phyloP scores from a whole-genome alignment of 1,284 basidiomycete species.

The Trichosporon asahii region DNA sequence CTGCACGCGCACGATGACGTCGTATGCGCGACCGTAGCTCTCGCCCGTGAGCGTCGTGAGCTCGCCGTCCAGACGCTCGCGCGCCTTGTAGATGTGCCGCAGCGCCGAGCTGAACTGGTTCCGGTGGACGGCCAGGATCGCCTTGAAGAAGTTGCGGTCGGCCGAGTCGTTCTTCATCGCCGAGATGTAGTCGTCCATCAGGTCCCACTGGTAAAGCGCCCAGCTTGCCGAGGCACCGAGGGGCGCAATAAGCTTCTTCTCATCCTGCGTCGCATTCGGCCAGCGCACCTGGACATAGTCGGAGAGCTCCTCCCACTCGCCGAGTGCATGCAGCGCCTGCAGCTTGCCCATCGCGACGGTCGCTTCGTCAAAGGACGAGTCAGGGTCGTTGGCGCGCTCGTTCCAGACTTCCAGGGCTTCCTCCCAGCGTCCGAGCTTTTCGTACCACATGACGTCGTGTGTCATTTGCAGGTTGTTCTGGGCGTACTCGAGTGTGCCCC shows the following conservation, averaged over 20 bases:
- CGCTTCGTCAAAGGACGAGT: conserved; percentile 61
- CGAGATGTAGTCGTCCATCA: conserved; percentile 95
- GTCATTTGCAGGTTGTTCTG: conserved; percentile 58
- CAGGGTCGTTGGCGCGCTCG: conserved; percentile 41
- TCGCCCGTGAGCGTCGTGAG: conserved; percentile 90
- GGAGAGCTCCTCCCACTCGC: conserved; percentile 94
- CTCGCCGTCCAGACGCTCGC: conserved; percentile 89
- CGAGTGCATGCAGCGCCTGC: conserved; percentile 93
- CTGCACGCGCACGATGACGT: conserved; percentile 94
- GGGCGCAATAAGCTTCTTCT: conserved; percentile 87
- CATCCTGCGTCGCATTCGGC: conserved; percentile 76
- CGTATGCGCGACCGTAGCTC: conserved; percentile 93
- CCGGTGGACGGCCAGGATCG: conserved; percentile 91
- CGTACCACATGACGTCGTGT: conserved; percentile 73
- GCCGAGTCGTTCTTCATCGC: conserved; percentile 92
- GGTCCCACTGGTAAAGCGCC: conserved; percentile 95
- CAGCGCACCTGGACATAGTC: conserved; percentile 85
- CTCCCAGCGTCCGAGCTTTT: conserved; percentile 93
- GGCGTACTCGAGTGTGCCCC: conserved; percentile 87
- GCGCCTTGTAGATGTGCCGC: conserved; percentile 87
- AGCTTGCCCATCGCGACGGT: conserved; percentile 76
- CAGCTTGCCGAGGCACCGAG: conserved; percentile 96
- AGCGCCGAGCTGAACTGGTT: conserved; percentile 91
- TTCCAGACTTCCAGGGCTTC: conserved; percentile 82
- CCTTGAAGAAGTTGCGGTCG: conserved; percentile 92